Evolutionary conservation across 2,329 filamentous ascomycete species (phyloP).

Genomic region (Penicillium sclerotiorum): DNA sequence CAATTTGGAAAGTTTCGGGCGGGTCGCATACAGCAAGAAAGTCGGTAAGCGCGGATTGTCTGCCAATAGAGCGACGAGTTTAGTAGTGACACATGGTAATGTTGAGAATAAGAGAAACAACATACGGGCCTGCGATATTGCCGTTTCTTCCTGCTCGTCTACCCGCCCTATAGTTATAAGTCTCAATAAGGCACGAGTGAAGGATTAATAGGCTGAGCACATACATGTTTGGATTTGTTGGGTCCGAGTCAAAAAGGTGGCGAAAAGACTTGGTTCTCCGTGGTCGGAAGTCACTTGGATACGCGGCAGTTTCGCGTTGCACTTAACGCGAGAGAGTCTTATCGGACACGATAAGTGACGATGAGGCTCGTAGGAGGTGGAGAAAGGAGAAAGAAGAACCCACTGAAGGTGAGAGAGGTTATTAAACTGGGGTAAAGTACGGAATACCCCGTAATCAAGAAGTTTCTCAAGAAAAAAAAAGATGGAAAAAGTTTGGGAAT

Average conservation of each 20-base stretch:
- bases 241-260: too few species aligned
- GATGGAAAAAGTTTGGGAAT: slow-evolving; percentile 7
- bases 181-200: too few species aligned
- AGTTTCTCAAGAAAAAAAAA: too few species aligned
- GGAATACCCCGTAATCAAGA: too few species aligned
- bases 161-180: slow-evolving; percentile 26
- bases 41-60: slow-evolving; percentile 68
- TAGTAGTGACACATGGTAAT: slow-evolving; percentile 12
- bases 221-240: too few species aligned
- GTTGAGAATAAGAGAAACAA: slow-evolving; percentile 1
- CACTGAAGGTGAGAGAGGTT: too few species aligned
- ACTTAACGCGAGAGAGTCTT: background rate
- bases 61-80: slow-evolving; percentile 23
- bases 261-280: too few species aligned
- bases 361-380: background rate
- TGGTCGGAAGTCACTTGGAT: background rate
- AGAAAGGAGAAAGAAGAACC: background rate
- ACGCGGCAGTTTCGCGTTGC: background rate
- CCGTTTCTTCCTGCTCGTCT: slow-evolving; percentile 29
- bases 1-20: background rate
- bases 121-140: slow-evolving; percentile 52
- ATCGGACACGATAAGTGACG: background rate
- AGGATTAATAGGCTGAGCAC: too few species aligned
- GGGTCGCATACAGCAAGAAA: slow-evolving; percentile 61
- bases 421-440: too few species aligned